Evolutionary conservation across 371 early-diverging fungal genomes (phyloP).

Genomic region (Blakeslea trispora): DNA sequence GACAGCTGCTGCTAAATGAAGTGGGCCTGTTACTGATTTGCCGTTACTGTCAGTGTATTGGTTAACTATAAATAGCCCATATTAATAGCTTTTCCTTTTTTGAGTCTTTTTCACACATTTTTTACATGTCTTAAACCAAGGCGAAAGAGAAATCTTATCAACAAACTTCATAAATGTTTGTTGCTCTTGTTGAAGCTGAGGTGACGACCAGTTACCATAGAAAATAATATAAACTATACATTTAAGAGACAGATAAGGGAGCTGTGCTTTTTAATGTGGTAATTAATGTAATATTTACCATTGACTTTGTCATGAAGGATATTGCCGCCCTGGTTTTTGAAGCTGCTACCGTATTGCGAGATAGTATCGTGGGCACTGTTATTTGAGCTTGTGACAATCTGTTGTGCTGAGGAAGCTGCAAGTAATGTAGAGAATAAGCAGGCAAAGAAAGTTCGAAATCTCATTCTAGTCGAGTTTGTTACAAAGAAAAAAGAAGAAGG

Average conservation of each 20-base stretch:
- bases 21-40: slow-evolving; percentile 42
- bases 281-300: slow-evolving; percentile 42
- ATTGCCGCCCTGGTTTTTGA: slow-evolving; percentile 43
- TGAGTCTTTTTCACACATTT: not conserved
- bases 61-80: slow-evolving; percentile 27
- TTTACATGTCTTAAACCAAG: slow-evolving; percentile 53
- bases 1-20: slow-evolving; percentile 51
- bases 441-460: slow-evolving; percentile 1
- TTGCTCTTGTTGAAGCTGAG: slow-evolving; percentile 35
- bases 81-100: slow-evolving; percentile 7
- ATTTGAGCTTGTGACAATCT: slow-evolving; percentile 15
- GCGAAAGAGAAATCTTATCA: slow-evolving; percentile 40
- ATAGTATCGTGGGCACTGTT: slow-evolving; percentile 19
- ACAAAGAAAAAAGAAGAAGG: not conserved
- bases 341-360: slow-evolving; percentile 32
- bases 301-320: slow-evolving; percentile 46
- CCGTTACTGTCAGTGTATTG: slow-evolving; percentile 44
- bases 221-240: slow-evolving; percentile 49
- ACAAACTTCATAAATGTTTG: slow-evolving; percentile 49
- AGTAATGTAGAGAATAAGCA: not conserved
- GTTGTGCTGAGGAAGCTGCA: slow-evolving; percentile 17
- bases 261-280: not conserved
- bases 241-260: not conserved
- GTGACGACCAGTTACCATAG: slow-evolving; percentile 53
- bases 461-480: not conserved